Evolutionary conservation across 1,284 basidiomycete genomes (phyloP).

Genomic region (Trametes sp.): DNA sequence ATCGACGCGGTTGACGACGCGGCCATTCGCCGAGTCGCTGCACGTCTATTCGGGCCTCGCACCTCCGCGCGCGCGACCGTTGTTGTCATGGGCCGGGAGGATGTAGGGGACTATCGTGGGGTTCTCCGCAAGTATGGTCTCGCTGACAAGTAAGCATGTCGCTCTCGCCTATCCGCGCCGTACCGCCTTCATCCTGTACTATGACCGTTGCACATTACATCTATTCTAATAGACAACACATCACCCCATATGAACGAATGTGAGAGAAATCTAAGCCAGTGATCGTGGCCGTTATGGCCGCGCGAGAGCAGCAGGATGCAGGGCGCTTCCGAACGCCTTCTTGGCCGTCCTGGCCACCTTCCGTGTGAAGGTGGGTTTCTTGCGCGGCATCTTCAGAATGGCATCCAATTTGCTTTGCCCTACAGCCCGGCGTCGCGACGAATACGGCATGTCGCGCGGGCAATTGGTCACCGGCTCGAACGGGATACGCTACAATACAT

Average conservation of each 20-base stretch:
- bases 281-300: not conserved
- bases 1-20: constrained; percentile 85
- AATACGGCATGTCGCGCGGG: constrained; percentile 2
- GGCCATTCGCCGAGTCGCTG: constrained; percentile 77
- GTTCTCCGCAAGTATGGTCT: constrained; percentile 76
- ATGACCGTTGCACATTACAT: constrained; percentile 11
- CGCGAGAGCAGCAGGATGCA: constrained; percentile 3
- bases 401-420: not conserved
- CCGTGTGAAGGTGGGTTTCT: constrained; percentile 6
- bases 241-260: constrained; percentile 1
- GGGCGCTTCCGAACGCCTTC: constrained; percentile 8
- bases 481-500: constrained; percentile 3
- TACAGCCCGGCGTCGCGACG: not conserved
- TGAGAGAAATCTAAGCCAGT: too few species aligned
- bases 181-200: constrained; percentile 5
- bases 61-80: constrained; percentile 72
- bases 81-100: constrained; percentile 78
- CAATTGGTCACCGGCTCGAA: constrained; percentile 4
- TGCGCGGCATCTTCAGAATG: constrained; percentile 4
- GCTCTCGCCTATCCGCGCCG: not conserved
- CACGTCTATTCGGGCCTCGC: constrained; percentile 71
- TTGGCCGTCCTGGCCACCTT: constrained; percentile 11
- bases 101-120: constrained; percentile 65
- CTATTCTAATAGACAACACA: constrained; percentile 8
- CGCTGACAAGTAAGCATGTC: constrained; percentile 38